Evolutionary conservation across 1,139 yeast species (phyloP).

Genomic region (Candida tropicalis): DNA sequence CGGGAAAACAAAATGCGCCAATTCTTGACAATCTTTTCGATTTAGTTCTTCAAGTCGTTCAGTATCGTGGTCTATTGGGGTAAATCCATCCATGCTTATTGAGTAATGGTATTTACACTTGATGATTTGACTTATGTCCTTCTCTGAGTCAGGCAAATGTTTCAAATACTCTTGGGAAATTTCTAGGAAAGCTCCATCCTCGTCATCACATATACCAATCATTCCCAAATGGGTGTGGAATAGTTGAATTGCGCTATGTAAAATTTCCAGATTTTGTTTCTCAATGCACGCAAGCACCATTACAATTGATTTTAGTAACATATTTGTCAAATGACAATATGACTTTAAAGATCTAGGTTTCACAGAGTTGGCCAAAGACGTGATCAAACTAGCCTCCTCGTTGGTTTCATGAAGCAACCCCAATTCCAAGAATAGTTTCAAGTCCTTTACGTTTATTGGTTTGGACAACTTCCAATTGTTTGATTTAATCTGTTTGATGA

Average conservation of each 20-base stretch:
- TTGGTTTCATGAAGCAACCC: slow-evolving; percentile 48
- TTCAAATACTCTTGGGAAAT: slow-evolving; percentile 58
- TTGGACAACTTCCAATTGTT: slow-evolving; percentile 26
- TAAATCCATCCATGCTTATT: slow-evolving; percentile 57
- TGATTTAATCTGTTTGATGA: slow-evolving; percentile 22
- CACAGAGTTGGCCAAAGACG: slow-evolving; percentile 34
- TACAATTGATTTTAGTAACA: slow-evolving; percentile 27
- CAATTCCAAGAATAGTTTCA: slow-evolving; percentile 33
- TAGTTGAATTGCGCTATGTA: slow-evolving; percentile 11
- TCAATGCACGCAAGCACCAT: slow-evolving; percentile 11
- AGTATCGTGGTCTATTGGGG: slow-evolving; percentile 70
- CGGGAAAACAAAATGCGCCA: slow-evolving; percentile 65
- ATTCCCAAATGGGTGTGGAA: slow-evolving; percentile 77
- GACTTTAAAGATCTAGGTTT: slow-evolving; percentile 31
- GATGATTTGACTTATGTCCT: slow-evolving; percentile 72
- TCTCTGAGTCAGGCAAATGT: slow-evolving; percentile 43
- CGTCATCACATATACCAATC: slow-evolving; percentile 67
- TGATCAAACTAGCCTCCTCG: slow-evolving; percentile 51
- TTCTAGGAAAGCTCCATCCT: slow-evolving; percentile 62
- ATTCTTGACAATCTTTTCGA: slow-evolving; percentile 50
- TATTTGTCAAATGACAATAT: slow-evolving; percentile 52
- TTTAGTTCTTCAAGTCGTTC: slow-evolving; percentile 39
- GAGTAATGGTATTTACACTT: slow-evolving; percentile 76
- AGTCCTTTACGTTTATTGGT: slow-evolving; percentile 7
- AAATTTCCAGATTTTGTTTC: slow-evolving; percentile 4